phyloP scores from a whole-genome alignment of 163 green algal species.

The Scenedesmus sp. region DNA sequence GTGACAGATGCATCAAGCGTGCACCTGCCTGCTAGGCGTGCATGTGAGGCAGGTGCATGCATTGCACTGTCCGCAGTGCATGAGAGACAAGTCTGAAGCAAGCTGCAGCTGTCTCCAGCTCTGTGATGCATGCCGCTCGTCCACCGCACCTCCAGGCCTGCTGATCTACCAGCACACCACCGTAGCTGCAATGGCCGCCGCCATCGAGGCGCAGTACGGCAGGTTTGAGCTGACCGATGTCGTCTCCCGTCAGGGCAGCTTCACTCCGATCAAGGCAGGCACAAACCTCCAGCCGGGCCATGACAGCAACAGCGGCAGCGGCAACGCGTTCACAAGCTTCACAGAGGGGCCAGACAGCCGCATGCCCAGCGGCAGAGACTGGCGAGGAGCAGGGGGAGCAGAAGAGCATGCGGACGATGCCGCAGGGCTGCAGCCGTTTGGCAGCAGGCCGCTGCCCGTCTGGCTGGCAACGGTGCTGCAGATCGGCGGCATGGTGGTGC shows the following conservation, averaged over 20 bases:
- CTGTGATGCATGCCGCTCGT: too few species aligned
- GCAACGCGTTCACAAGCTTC: not conserved
- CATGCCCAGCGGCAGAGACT: not conserved
- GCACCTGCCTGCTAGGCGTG: too few species aligned
- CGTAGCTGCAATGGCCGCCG: not conserved
- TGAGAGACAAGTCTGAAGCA: too few species aligned
- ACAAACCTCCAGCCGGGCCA: not conserved
- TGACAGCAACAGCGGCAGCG: not conserved
- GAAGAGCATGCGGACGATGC: not conserved
- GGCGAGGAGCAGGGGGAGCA: not conserved
- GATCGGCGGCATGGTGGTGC: not conserved
- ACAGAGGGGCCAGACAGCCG: not conserved
- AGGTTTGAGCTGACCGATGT: not conserved
- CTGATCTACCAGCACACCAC: constrained; percentile 3
- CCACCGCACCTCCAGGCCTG: not conserved
- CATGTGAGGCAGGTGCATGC: too few species aligned
- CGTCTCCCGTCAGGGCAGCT: not conserved
- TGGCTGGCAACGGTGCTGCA: constrained; percentile 13
- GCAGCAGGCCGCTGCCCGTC: not conserved
- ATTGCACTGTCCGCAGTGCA: too few species aligned
- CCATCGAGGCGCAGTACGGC: not conserved
- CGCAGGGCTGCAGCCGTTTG: not conserved
- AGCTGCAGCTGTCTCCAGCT: too few species aligned
- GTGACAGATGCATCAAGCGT: too few species aligned
- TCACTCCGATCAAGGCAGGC: not conserved